phyloP scores from a whole-genome alignment of 805 yeast genomes.

The Cyberlindnera samutprakarnensis region DNA sequence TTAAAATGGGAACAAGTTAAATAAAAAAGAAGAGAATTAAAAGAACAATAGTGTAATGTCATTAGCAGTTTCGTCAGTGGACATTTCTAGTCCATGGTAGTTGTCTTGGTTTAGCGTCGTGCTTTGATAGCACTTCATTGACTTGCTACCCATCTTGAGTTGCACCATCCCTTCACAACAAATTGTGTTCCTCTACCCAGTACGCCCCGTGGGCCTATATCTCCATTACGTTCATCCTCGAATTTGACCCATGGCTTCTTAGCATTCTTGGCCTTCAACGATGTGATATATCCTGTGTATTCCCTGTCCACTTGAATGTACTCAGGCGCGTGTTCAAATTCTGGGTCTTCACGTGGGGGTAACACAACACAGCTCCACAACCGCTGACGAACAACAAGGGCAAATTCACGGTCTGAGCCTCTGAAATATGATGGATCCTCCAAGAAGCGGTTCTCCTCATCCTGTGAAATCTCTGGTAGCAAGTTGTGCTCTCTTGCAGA shows the following conservation, averaged over 20 bases:
- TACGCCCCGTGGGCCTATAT: slow-evolving; percentile 16
- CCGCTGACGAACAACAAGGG: slow-evolving; percentile 38
- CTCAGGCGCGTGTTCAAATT: slow-evolving; percentile 21
- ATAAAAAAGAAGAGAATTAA: too few relatives aligned
- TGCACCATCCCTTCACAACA: slow-evolving; percentile 24
- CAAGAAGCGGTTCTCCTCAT: slow-evolving; percentile 22
- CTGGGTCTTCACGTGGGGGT: slow-evolving; percentile 40
- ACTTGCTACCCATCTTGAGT: slow-evolving; percentile 18
- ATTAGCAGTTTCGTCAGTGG: too few relatives aligned
- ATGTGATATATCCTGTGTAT: slow-evolving; percentile 2
- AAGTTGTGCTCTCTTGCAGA: slow-evolving; percentile 29
- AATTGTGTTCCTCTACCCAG: slow-evolving; percentile 17
- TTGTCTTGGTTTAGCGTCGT: too few relatives aligned
- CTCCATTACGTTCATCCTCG: slow-evolving; percentile 13
- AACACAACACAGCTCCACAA: slow-evolving; percentile 47
- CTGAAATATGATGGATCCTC: slow-evolving; percentile 5
- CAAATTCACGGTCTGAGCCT: slow-evolving; percentile 28
- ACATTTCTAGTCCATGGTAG: too few relatives aligned
- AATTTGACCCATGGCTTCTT: slow-evolving; percentile 23
- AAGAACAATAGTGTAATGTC: too few relatives aligned
- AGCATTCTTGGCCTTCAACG: slow-evolving; percentile 16
- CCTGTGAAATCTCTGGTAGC: slow-evolving; percentile 26
- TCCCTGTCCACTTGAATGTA: slow-evolving; percentile 15
- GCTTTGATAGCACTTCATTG: too few relatives aligned
- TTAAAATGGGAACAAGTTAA: too few relatives aligned